Conservation (phyloP, 805 yeast species). For the Cyberlindnera xylosilytica region DNA sequence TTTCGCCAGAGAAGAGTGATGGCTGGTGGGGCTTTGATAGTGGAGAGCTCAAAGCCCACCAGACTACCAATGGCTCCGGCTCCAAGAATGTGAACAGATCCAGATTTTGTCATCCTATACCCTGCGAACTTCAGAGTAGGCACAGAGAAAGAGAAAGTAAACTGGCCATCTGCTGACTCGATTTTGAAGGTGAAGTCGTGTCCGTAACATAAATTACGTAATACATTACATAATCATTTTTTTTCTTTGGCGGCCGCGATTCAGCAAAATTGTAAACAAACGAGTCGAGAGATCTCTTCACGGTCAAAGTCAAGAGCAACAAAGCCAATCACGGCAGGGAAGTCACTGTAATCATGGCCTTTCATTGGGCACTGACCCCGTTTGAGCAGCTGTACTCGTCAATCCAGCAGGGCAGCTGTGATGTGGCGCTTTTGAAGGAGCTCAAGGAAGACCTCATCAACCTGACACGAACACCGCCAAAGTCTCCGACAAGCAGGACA, state of each 20-base stretch:
- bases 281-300: not conserved
- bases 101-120: slow-evolving; percentile 2
- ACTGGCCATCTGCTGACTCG: too few relatives aligned
- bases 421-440: slow-evolving; percentile 17
- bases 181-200: too few relatives aligned
- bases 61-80: slow-evolving; percentile 30
- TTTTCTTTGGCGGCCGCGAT: not conserved
- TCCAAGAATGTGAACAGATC: slow-evolving; percentile 24
- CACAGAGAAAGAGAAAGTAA: too few relatives aligned
- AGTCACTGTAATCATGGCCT: too few relatives aligned
- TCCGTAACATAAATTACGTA: too few relatives aligned
- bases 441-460: slow-evolving; percentile 44
- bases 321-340: too few relatives aligned
- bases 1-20: slow-evolving; percentile 24
- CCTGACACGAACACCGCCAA: slow-evolving; percentile 40
- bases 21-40: slow-evolving; percentile 16
- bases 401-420: slow-evolving; percentile 15
- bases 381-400: slow-evolving; percentile 19
- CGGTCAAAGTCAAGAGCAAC: too few relatives aligned
- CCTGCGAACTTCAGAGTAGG: too few relatives aligned
- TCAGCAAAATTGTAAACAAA: slow-evolving; percentile 12
- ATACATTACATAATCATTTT: not conserved
- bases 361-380: slow-evolving; percentile 23
- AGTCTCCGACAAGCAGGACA: slow-evolving; percentile 45
- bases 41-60: slow-evolving; percentile 24